Evolutionary conservation across 1,284 basidiomycete species (phyloP).

Genomic region (Testicularia cyperi): DNA sequence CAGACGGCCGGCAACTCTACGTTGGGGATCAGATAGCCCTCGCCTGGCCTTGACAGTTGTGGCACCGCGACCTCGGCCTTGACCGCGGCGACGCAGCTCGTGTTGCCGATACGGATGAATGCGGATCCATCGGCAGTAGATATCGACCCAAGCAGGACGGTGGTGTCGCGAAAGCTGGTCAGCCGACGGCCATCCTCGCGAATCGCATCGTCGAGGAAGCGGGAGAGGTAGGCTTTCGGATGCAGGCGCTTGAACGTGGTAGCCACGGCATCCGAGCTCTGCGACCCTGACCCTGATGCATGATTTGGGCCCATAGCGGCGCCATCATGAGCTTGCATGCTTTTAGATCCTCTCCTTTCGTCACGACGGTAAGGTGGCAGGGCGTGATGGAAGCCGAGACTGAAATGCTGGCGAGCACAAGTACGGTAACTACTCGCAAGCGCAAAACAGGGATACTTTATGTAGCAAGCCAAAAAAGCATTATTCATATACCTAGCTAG

Average conservation of each 20-base stretch:
- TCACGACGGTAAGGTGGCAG: too few species aligned
- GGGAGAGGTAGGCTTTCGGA: conserved; percentile 38
- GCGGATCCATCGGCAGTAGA: conserved; percentile 38
- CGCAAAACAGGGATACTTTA: too few species aligned
- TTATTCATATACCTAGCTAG: too few species aligned
- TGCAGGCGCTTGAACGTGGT: conserved; percentile 45
- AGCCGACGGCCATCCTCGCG: conserved; percentile 39
- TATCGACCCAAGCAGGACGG: conserved; percentile 31
- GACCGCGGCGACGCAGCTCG: conserved; percentile 39
- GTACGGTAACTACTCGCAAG: too few species aligned
- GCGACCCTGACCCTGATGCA: too few species aligned
- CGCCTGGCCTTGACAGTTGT: conserved; percentile 15
- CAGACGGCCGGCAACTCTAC: conserved; percentile 89
- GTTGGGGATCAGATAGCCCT: conserved; percentile 66
- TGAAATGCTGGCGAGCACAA: too few species aligned
- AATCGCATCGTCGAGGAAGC: conserved; percentile 37
- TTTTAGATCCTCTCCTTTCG: too few species aligned
- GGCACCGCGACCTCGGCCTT: conserved; percentile 42
- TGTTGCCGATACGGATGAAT: conserved; percentile 36
- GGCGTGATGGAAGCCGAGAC: too few species aligned
- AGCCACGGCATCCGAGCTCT: conserved; percentile 17
- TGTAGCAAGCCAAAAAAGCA: too few species aligned
- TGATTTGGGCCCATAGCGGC: too few species aligned
- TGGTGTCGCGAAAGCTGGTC: conserved; percentile 21
- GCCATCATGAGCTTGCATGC: too few species aligned